Evolutionary conservation across 768 basidiomycete genomes (phyloP).

Genomic region (Udeniomyces megalosporus): DNA sequence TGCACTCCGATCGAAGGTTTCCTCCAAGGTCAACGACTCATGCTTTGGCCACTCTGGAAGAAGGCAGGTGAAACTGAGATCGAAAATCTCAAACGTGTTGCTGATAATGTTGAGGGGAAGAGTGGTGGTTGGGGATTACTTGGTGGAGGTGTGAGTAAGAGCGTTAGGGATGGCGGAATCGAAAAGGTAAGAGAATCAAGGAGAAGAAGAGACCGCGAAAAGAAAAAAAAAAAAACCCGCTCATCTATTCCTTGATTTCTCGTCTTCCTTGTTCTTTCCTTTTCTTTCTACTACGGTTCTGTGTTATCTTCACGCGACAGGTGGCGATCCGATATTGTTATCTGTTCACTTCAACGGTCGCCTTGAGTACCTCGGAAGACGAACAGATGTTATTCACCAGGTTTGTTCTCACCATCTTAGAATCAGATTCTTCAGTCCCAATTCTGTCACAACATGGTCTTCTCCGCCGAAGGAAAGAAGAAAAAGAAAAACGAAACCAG

Average conservation of each 20-base stretch:
- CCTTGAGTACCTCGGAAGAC: conserved; percentile 63
- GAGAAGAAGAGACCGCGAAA: not conserved
- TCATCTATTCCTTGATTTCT: not conserved
- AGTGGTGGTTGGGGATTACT: conserved; percentile 22
- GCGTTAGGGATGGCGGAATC: conserved; percentile 53
- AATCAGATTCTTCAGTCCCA: not conserved
- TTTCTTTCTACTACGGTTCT: too few relatives aligned
- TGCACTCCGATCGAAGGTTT: conserved; percentile 68
- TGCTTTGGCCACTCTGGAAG: conserved; percentile 88
- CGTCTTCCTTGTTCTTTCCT: not conserved
- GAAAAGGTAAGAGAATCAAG: conserved; percentile 36
- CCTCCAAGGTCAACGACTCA: conserved; percentile 60
- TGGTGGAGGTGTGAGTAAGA: conserved; percentile 47
- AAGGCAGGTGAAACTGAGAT: conserved; percentile 71
- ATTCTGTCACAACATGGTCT: too few relatives aligned
- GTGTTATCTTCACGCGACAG: conserved; percentile 28
- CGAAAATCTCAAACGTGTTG: conserved; percentile 64
- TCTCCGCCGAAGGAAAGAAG: too few relatives aligned
- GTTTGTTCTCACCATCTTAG: conserved; percentile 35
- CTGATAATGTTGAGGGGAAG: conserved; percentile 38
- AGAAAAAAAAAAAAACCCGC: not conserved
- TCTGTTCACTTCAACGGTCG: conserved; percentile 68
- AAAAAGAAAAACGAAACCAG: too few relatives aligned
- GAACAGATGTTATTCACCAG: conserved; percentile 95
- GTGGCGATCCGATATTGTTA: conserved; percentile 61